Percentiles rank a stretch among this genome's conserved stretches.
These are phyloP conservation scores for Patellifolia procumbens DNA, from an alignment of 179 eudicot species.

Conservation along the genomic window DNA sequence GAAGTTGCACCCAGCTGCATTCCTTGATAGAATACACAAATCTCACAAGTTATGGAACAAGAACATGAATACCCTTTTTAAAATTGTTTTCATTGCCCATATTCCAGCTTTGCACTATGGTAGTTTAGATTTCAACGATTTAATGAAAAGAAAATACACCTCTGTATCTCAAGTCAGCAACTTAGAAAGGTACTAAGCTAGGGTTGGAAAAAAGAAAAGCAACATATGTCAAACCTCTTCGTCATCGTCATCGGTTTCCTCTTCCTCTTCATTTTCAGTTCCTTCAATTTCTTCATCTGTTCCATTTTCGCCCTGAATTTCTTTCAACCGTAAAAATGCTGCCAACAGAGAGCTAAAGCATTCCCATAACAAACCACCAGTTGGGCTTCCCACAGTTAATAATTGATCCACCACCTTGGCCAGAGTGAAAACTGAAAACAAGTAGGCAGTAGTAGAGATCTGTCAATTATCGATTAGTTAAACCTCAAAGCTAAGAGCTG, in stretches of 20 bases:
- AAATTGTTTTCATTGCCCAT: not conserved
- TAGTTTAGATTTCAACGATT: not conserved
- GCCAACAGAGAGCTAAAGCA: conserved; percentile 62
- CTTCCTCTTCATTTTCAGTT: conserved; percentile 45
- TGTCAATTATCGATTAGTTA: not conserved
- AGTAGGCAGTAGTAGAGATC: not conserved
- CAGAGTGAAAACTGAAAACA: conserved; percentile 52
- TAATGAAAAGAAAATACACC: not conserved
- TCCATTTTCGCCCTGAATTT: conserved; percentile 46
- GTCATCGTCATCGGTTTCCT: conserved; percentile 51
- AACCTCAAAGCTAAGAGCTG: not conserved
- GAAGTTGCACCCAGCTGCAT: conserved; percentile 3
- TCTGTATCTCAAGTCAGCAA: not conserved
- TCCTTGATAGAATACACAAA: not conserved
- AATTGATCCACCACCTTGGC: conserved; percentile 63
- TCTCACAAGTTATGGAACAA: not conserved
- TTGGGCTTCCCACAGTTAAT: conserved; percentile 35
- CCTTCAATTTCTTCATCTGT: conserved; percentile 44
- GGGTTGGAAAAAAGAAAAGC: not conserved
- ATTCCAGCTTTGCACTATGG: not conserved
- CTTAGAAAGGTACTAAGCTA: not conserved
- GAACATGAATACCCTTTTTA: not conserved
- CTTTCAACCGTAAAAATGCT: conserved; percentile 55
- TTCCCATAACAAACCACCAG: conserved; percentile 40
- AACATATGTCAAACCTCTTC: conserved; percentile 47